Evolutionary conservation across 345 rosid species (phyloP), one percentile per base, ranked within the genome.

Genomic region (Eucalyptus albens): DNA sequence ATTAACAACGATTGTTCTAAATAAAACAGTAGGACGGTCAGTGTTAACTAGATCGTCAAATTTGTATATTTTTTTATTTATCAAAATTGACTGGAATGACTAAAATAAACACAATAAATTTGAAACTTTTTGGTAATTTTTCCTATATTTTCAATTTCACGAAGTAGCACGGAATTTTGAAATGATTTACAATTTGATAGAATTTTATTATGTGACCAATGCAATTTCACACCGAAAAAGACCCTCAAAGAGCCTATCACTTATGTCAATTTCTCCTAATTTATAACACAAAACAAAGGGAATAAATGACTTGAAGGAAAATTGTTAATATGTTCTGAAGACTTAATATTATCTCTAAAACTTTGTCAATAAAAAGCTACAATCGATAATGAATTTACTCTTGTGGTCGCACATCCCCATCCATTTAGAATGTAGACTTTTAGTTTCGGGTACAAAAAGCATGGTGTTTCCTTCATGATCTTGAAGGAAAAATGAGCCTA

Each of bases 1-100:
- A 27, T 59, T 59, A 59, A 27, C 15, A 2, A 3, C 4, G n/a
- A 26, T 26, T 55, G 60, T 55, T 4, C 5, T 55, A 55, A 4
- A 40, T 40, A 40, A 40, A 40, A 40, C 42, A 40, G 60, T 55
- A 59, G 7, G 15, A 59, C 1, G 4, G 14, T 11, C 4, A 3
- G 6, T 11, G 14, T 1, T 59, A 0, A 59, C n/a, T 59, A 59
- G 15, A 59, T 5, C 3, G 3, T 2, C 7, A 11, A 3, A 12
- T 59, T 0, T 2, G 4, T 7, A 51, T 37, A 24, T 11, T 59
- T 59, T 59, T 59, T 26, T 11, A 9, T 51, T 3, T 51, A 11
- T 26, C 7, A 59, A 59, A 59, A 59, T 59, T 59, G 15, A 59
- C 3, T 26, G 7, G 0, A 59, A 59, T 11, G 15, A 59, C 7